Evolutionary conservation across 2,329 filamentous ascomycete genomes (phyloP).

Genomic region (Talaromyces funiculosus): DNA sequence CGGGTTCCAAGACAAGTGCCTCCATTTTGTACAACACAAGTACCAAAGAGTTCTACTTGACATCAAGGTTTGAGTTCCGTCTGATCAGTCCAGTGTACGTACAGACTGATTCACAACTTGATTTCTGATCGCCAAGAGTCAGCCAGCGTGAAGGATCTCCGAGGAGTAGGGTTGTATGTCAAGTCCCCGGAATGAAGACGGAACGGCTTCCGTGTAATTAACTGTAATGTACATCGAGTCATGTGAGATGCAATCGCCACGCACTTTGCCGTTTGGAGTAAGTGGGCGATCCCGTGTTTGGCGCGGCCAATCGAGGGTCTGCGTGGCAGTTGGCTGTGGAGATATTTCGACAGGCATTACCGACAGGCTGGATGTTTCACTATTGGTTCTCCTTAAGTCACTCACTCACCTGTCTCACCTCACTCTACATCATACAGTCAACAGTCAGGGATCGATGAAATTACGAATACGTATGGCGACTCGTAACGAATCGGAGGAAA

Average conservation of each 20-base stretch:
- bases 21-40: too few relatives aligned
- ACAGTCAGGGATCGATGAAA: too few relatives aligned
- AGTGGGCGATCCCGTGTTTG: background rate
- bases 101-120: background rate
- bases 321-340: background rate
- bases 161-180: too few relatives aligned
- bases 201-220: background rate
- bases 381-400: too few relatives aligned
- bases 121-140: background rate
- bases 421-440: too few relatives aligned
- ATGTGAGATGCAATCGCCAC: background rate
- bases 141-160: background rate
- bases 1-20: too few relatives aligned
- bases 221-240: background rate
- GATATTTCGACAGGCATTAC: background rate
- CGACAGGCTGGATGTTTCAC: background rate
- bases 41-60: too few relatives aligned
- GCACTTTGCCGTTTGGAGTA: background rate
- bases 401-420: too few relatives aligned
- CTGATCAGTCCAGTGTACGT: too few relatives aligned
- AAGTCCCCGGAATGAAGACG: too few relatives aligned
- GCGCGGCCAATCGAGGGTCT: background rate
- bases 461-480: background rate
- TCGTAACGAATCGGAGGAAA: conserved; percentile 7
- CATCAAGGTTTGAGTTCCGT: background rate